Percentiles rank a stretch among this genome's conserved stretches.
phyloP scores from a whole-genome alignment of 2,329 filamentous ascomycete species.

The Botrytis hyacinthi region DNA sequence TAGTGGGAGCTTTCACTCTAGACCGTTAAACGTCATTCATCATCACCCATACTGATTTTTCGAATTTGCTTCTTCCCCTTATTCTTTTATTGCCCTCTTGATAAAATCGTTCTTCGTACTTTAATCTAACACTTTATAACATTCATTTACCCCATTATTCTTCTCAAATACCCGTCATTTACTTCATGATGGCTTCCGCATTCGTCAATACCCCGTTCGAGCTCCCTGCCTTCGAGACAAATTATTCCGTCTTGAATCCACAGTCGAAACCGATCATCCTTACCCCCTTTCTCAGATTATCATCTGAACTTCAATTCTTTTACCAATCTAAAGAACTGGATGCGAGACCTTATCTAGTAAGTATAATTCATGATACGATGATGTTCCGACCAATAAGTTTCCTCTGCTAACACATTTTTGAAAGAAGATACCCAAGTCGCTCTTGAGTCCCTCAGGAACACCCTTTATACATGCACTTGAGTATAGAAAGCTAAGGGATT shows the following conservation, averaged over 20 bases:
- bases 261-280: not conserved
- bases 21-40: not conserved
- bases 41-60: not conserved
- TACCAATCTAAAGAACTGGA: not conserved
- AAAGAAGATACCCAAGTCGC: not conserved
- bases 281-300: not conserved
- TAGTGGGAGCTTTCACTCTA: not conserved
- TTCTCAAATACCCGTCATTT: not conserved
- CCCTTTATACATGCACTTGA: not conserved
- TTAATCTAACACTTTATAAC: not conserved
- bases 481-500: not conserved
- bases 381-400: not conserved
- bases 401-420: not conserved
- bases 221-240: not conserved
- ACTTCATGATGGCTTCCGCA: not conserved
- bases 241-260: not conserved
- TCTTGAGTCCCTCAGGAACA: not conserved
- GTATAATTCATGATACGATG: not conserved
- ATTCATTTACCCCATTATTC: not conserved
- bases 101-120: not conserved
- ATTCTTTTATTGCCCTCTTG: not conserved
- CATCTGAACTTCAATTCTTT: not conserved
- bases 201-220: not conserved
- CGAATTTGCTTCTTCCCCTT: not conserved
- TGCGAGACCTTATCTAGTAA: not conserved